Base-by-base conservation (phyloP, 2,329 filamentous ascomycete genomes). In the Fusarium pilosicola region DNA sequence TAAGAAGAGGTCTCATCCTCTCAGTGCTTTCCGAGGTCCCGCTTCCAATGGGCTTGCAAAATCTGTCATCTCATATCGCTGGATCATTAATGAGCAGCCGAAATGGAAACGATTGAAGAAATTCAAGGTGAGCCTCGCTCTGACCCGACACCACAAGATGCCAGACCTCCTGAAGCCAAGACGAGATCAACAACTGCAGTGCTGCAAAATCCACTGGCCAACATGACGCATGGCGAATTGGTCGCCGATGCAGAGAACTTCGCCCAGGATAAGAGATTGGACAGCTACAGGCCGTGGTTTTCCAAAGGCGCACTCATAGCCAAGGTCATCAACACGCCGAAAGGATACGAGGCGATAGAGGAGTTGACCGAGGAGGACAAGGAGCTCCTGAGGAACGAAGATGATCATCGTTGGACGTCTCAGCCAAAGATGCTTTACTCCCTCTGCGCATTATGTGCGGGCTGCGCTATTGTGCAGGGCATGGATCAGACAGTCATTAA, bases 401-500 rank as follows among this genome's bases (percentile, higher is more conserved):
- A 89, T 83, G 62, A 88, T 83, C 87, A 91, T 80, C 88, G 88
- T 64, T 91, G 89, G 85, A 83, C 81, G 12, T 48, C 74, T 68
- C 86, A 87, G 28, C 86, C 88, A 0, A 82, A 75, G 73, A 82
- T 79, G 75, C 77, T 83, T 32, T 80, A 81, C 60, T 77, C 80
- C 51, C 79, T 88, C 4, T 55, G 51, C 26, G 51, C 51, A 18
- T 42, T 55, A 15, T 55, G 51, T 55, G 51, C 51, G 26, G 68
- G 88, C 83, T 78, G 76, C 59, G 88, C 88, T 17, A 87, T 88
- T 28, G 87, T 88, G 1, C 85, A 87, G 59, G 89, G 90, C 26
- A 92, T 90, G 89, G 89, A 92, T 73, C 88, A 91, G 79, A 91
- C 89, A 6, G 89, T 88, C 55, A 83, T 84, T 67, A 90, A 90